Percentiles rank a stretch among this genome's conserved stretches.
Evolutionary conservation across 148 eudicot genomes (phyloP).

Genomic region (Polygonum maritimum): DNA sequence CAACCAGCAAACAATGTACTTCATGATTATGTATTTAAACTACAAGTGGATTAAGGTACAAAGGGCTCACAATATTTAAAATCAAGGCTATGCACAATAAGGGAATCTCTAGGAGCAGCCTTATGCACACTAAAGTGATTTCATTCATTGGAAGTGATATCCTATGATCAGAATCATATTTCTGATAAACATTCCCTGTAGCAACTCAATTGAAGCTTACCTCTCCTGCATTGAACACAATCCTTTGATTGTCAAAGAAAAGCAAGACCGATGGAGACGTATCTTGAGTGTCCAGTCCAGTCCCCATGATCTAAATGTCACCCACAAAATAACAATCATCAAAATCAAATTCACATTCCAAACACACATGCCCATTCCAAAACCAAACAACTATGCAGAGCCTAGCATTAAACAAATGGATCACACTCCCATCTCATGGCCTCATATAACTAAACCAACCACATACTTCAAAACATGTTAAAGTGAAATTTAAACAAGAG

Average conservation of each 20-base stretch:
- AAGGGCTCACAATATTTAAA: neutral
- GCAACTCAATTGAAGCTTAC: constrained; percentile 26
- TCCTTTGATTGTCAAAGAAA: constrained; percentile 86
- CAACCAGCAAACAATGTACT: neutral
- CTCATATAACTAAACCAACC: neutral
- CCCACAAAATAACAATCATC: neutral
- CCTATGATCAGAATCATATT: too few species aligned
- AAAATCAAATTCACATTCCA: neutral
- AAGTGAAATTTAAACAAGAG: too few species aligned
- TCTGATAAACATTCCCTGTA: neutral
- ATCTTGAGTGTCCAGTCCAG: constrained; percentile 98
- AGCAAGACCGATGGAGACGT: constrained; percentile 83
- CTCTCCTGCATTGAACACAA: constrained; percentile 95
- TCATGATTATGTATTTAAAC: neutral
- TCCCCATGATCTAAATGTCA: constrained; percentile 61
- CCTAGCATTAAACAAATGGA: neutral
- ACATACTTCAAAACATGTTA: neutral
- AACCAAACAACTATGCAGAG: neutral
- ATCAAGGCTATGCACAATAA: neutral
- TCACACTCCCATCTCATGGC: neutral
- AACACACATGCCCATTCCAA: neutral
- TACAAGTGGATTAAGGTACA: neutral
- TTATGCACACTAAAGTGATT: neutral
- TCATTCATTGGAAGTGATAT: neutral
- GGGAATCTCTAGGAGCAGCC: neutral